Base-by-base conservation (phyloP, 1,139 yeast genomes). In the Pichia inconspicua region DNA sequence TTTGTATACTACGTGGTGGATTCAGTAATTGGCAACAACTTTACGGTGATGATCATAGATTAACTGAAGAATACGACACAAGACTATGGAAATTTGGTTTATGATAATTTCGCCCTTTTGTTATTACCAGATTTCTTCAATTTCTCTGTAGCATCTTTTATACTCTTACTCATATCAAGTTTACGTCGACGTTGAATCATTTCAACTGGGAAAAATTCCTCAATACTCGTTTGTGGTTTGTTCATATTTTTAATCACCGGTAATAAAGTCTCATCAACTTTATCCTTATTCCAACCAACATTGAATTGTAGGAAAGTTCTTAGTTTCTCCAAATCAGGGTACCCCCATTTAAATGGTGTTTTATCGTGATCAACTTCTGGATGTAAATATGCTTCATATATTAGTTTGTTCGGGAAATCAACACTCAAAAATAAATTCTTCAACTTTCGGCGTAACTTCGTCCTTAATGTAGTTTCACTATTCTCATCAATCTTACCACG, bases 291-390 rank as follows among this genome's bases (percentile, higher is more conserved):
- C 97, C 99, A 94, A 3, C 90, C 89, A n/a, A 89, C 80, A 47
- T 79, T 78, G 42, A 68, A 72, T 75, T 77, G 76, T 62, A 94
- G 69, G 58, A 76, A 90, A 0, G 79, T 72, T 38, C 97, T 68
- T 45, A 94, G 71, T 55, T 80, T 80, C 57, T 90, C 97, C 51
- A 90, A 66, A 61, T 87, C 87, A 0, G 97, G 97, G 2, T 73
- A 70, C 0, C 97, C 97, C 98, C 98, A 94, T 48, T 77, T 77
- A 66, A 94, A 90, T 44, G 75, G 73, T 0, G 89, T 84, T 40
- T 70, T 68, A 61, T 89, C 97, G 28, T 73, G 72, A 63, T 94
- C 97, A 1, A 92, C 96, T 44, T 83, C 87, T 0, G 98, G 97
- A 10, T 70, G 60, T 30, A 73, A 53, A 62, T 94, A 94, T 0